Evolutionary conservation across 108 stramenopile genomes (phyloP).

Genomic region (Conticribra weissflogii): DNA sequence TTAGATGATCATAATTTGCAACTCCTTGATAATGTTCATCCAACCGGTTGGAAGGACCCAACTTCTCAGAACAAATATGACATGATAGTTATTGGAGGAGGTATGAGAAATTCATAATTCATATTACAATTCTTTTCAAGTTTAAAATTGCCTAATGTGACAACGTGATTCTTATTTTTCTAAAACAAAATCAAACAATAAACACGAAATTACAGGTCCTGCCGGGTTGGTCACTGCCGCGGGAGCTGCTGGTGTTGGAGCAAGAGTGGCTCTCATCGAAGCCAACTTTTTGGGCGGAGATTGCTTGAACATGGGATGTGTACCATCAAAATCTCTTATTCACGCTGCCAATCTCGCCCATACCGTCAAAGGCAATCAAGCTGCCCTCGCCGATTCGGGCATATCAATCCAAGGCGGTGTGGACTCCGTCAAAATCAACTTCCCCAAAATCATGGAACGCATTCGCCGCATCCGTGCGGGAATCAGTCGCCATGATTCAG

Average conservation of each 20-base stretch:
- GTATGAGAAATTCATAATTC: too few relatives aligned
- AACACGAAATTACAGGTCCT: too few relatives aligned
- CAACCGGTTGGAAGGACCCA: conserved; percentile 77
- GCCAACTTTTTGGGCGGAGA: conserved; percentile 87
- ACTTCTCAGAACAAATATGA: conserved; percentile 63
- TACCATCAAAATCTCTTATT: conserved; percentile 88
- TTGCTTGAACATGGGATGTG: conserved; percentile 91
- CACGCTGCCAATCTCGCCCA: conserved; percentile 69
- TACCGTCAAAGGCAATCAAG: conserved; percentile 40
- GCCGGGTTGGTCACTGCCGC: conserved; percentile 80
- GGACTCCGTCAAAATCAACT: conserved; percentile 72
- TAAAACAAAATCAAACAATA: too few relatives aligned
- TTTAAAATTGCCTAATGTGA: too few relatives aligned
- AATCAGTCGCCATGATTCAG: conserved; percentile 84
- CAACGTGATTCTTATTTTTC: too few relatives aligned
- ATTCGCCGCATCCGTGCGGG: conserved; percentile 72
- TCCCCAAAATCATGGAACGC: conserved; percentile 84
- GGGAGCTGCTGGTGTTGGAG: conserved; percentile 76
- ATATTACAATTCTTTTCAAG: too few relatives aligned
- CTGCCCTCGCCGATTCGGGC: conserved; percentile 64
- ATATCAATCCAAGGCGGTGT: conserved; percentile 45
- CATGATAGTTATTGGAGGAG: conserved; percentile 82
- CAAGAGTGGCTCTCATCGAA: conserved; percentile 85
- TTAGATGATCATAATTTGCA: conserved; percentile 70
- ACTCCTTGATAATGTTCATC: conserved; percentile 76